Evolutionary conservation across 179 eudicot species (phyloP).

Genomic region (Actinidia polygama): DNA sequence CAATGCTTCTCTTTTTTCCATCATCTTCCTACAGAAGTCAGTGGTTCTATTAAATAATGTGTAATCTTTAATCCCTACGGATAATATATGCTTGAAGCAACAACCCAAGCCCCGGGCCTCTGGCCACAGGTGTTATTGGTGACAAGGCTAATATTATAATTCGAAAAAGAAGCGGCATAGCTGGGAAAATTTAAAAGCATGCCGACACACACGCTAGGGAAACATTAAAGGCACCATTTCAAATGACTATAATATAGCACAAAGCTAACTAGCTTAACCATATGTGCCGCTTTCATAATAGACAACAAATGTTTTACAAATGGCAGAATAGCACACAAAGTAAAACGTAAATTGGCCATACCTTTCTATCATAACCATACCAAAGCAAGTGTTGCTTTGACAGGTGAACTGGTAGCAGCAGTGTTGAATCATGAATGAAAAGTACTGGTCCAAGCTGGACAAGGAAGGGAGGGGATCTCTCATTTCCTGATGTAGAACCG

Average conservation of each 20-base stretch:
- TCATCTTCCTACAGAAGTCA: too few relatives aligned
- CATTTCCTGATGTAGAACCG: constrained; percentile 74
- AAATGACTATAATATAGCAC: too few relatives aligned
- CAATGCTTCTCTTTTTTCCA: too few relatives aligned
- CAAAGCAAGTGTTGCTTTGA: constrained; percentile 96
- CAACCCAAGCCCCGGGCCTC: neutral
- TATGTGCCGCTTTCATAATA: neutral
- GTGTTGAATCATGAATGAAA: constrained; percentile 90
- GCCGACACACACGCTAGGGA: neutral
- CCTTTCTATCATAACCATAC: constrained; percentile 99
- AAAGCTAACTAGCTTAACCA: constrained; percentile 11
- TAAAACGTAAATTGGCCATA: constrained; percentile 24
- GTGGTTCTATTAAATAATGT: too few relatives aligned
- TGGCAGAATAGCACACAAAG: neutral
- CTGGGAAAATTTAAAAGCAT: neutral
- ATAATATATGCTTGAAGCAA: neutral
- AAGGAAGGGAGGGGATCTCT: constrained; percentile 77
- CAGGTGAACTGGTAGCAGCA: constrained; percentile 87
- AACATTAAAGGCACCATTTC: neutral
- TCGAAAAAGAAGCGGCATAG: neutral
- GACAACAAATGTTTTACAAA: neutral
- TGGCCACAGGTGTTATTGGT: too few relatives aligned
- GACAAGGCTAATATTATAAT: too few relatives aligned
- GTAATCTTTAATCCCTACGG: too few relatives aligned
- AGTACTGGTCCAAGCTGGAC: constrained; percentile 97